phyloP scores from a whole-genome alignment of 2,329 filamentous ascomycete genomes.

The Sodiomyces alkalinus region DNA sequence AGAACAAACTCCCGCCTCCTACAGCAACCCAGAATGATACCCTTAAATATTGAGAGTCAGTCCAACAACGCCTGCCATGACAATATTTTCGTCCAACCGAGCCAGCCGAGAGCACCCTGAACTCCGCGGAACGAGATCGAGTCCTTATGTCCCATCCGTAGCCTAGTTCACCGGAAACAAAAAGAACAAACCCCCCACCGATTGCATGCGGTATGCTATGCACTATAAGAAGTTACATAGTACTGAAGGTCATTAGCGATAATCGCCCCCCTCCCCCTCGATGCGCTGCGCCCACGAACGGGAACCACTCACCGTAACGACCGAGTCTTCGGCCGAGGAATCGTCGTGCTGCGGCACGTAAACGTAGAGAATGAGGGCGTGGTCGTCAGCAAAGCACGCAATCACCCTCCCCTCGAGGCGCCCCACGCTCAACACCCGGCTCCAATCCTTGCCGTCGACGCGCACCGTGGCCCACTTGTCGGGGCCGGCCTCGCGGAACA shows the following conservation, averaged over 20 bases:
- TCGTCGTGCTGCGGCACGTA: conserved; percentile 62
- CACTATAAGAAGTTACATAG: conserved; percentile 22
- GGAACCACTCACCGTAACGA: conserved; percentile 49
- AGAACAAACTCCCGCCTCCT: too few relatives aligned
- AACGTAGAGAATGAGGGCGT: conserved; percentile 71
- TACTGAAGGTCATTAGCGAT: conserved; percentile 12
- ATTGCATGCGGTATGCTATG: too few relatives aligned
- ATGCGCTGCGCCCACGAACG: not conserved
- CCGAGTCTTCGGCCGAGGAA: conserved; percentile 49
- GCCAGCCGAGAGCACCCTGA: too few relatives aligned
- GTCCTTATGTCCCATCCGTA: too few relatives aligned
- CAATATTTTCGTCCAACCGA: too few relatives aligned
- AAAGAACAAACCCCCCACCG: too few relatives aligned
- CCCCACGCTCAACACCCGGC: conserved; percentile 82
- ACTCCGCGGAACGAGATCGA: too few relatives aligned
- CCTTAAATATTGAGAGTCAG: too few relatives aligned
- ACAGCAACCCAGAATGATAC: too few relatives aligned
- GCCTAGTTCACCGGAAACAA: too few relatives aligned
- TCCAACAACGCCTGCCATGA: too few relatives aligned
- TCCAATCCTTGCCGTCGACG: conserved; percentile 91
- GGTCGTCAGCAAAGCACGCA: conserved; percentile 73
- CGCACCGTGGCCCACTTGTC: conserved; percentile 78
- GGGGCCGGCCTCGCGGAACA: conserved; percentile 61
- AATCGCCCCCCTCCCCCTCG: not conserved
- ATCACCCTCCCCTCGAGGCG: conserved; percentile 81